Evolutionary conservation across 192 early-diverging fungal species (phyloP), one percentile per base, ranked within the genome.

Genomic region (Rhizophagus sp.): DNA sequence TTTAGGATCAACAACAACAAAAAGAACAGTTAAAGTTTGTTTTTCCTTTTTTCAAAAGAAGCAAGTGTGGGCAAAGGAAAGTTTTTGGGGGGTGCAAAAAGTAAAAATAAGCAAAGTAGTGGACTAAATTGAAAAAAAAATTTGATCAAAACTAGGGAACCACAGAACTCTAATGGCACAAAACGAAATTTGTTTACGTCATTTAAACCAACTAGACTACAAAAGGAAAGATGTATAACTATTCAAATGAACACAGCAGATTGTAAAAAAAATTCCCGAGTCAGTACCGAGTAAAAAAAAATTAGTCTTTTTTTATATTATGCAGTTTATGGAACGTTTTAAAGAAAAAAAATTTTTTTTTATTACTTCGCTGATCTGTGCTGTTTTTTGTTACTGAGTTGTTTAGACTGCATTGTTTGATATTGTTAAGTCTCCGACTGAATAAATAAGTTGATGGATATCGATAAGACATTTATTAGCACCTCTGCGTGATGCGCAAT

Each of bases 101-200:
- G 52, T 57, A 57, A 19, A 57, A 57, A 57, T 57, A 57, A 57
- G 52, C 52, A 57, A 57, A 57, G 52, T 57, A 19, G 52, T 39
- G 68, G 33, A 70, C 36, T 70, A 36, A 66, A 25, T 66, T 22
- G 66, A 41, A 70, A 70, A 70, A 69, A 70, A 70, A 70, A 70
- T 44, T 70, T 70, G 68, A 70, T 70, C 68, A 70, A 70, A 36
- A 70, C 52, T 57, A 70, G 68, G 68, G 68, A 33, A 70, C 68
- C 68, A 44, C 11, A 39, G 52, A 70, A 70, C 68, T 70, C 68
- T 70, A 70, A 70, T 36, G 36, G 68, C 68, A n/a, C 33, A 57
- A 57, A 57, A 57, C 52, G 64, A 65, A 65, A 65, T 65, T 22
- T 65, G 64, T 65, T 65, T 65, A 65, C 64, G 64, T 65, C 64